Evolutionary conservation across 306 rosid genomes (phyloP), one percentile per base, ranked within the genome.

Genomic region (Cicer pinnatifidum): DNA sequence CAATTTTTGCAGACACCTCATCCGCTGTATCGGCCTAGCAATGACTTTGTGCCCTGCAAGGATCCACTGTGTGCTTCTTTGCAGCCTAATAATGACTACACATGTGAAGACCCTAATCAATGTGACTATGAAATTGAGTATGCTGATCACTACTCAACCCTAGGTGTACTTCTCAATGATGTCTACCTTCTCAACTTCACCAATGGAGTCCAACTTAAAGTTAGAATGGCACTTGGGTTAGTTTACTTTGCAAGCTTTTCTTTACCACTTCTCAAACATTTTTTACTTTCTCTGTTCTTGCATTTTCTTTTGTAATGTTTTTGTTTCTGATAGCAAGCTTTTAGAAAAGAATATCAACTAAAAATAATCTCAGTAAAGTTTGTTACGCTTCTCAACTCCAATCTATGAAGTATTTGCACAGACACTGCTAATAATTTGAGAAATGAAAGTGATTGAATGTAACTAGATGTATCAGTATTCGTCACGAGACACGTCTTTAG

Each of bases 121-220:
- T 93, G 98, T 79, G 92, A 93, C 75, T 91, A 93, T 45, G 92
- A 88, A 76, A 81, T 93, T 82, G 78, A 82, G 79, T 93, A 93
- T 80, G 96, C 91, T 44, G 98, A 93, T 73, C 93, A 95, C 8
- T 91, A 89, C 79, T 89, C 96, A 59, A 84, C 96, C 13, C 86
- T 86, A 10, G 98, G 98, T 16, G 96, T 88, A 13, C 96, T 93
- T 61, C 78, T 93, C 67, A 86, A 75, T 70, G 98, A 93, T 81
- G 64, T 81, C 45, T 91, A 78, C 82, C 76, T 83, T 19, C 80
- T 93, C 84, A 91, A 89, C 88, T 82, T 84, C 39, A 85, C 89
- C 44, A 86, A 83, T 60, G 94, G 93, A 71, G 69, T 28, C 69
- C 86, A 84, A 80, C 86, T 81, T 44, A 83, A 75, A 81, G 93